Base-by-base conservation (phyloP, 2,329 filamentous ascomycete genomes). In the Acephala macrosclerotiorum region DNA sequence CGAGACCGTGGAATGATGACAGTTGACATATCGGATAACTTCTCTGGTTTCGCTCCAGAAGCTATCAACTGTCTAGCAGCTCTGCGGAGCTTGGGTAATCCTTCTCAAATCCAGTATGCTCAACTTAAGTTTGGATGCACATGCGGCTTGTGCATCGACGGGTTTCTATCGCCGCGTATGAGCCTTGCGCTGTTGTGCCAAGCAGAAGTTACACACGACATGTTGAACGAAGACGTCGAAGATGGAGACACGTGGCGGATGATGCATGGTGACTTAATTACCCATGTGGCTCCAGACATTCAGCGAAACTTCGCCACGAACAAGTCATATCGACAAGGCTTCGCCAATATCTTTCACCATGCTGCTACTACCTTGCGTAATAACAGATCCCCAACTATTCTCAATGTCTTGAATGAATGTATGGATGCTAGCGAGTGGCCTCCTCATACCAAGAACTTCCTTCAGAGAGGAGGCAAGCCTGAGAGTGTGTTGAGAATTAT, bases 161-260 rank as follows among this genome's bases (percentile, higher is more conserved):
- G 79, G 2, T 79, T 80, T 68, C 58, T 81, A 42, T 80, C 77
- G 56, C 75, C 77, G 18, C 75, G 77, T 51, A 80, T 79, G 77
- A 74, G 66, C n/a, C 63, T 64, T 49, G 73, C 72, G 36, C 72
- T 80, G 20, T n/a, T 72, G 3, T 71, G 42, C 61, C 68, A 77
- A 58, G 76, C 75, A 7, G 71, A 77, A 61, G 55, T 65, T 6
- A 61, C 45, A 16, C 67, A 74, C 61, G 73, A 78, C 63, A 68
- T 66, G 59, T 56, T 72, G 1, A 26, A 63, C 49, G 58, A 69
- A 3, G 64, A 68, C 38, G 60, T 76, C 65, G 61, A 69, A 56
- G 68, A 74, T 38, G 60, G 42, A 40, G n/a, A 61, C 29, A 60
- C 40, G 20, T 76, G 72, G 72, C 59, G 4, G 4, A 9, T 33